Evolutionary conservation across 169 alveolate genomes (phyloP).

Genomic region (Babesia sp.): DNA sequence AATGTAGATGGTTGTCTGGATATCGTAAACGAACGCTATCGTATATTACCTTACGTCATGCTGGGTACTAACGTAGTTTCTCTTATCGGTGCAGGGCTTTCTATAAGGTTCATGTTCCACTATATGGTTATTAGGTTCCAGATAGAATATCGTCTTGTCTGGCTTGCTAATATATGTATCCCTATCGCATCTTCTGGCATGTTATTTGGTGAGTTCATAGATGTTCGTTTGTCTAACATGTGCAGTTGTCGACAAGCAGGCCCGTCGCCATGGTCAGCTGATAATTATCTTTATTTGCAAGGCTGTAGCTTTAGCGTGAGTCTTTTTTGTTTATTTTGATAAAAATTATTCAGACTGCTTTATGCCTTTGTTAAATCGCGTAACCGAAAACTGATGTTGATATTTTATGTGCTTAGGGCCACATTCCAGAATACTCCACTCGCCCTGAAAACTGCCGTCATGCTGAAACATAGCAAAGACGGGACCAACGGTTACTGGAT

Average conservation of each 20-base stretch:
- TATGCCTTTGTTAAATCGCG: slow-evolving; percentile 17
- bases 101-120: slow-evolving; percentile 53
- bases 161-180: slow-evolving; percentile 36
- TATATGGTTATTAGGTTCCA: slow-evolving; percentile 42
- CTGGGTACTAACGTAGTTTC: slow-evolving; percentile 33
- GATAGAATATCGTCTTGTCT: slow-evolving; percentile 28
- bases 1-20: neutral
- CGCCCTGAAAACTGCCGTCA: slow-evolving; percentile 48
- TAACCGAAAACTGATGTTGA: slow-evolving; percentile 9
- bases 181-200: slow-evolving; percentile 40
- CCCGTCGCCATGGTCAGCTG: slow-evolving; percentile 40
- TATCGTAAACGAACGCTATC: neutral
- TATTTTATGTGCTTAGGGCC: slow-evolving; percentile 26
- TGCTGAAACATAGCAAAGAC: slow-evolving; percentile 47
- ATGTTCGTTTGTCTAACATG: neutral
- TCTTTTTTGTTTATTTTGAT: neutral
- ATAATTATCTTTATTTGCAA: slow-evolving; percentile 27
- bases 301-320: slow-evolving; percentile 44
- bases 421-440: slow-evolving; percentile 58
- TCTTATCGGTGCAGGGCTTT: slow-evolving; percentile 56
- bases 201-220: slow-evolving; percentile 25
- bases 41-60: slow-evolving; percentile 40
- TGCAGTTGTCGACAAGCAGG: slow-evolving; percentile 53
- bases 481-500: slow-evolving; percentile 58
- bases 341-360: slow-evolving; percentile 7